These are phyloP conservation scores for Candida methanosorbosa DNA, from an alignment of 805 yeast genomes.

Conservation along the genomic window DNA sequence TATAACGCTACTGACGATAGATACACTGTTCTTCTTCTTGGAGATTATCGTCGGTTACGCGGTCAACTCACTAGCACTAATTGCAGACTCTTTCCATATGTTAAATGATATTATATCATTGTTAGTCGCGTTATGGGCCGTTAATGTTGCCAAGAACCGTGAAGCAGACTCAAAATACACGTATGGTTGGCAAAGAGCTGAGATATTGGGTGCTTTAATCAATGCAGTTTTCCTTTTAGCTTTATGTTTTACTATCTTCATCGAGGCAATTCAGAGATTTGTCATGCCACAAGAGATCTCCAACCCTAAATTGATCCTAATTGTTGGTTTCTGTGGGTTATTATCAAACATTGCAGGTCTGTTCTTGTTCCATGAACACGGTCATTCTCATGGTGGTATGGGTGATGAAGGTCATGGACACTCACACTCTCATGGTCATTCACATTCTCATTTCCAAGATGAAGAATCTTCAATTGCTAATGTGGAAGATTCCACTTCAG, in stretches of 20 bases:
- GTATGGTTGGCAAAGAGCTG: conserved; percentile 98
- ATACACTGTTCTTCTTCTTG: conserved; percentile 73
- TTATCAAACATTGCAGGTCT: conserved; percentile 77
- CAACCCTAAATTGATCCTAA: conserved; percentile 74
- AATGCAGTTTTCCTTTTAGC: conserved; percentile 92
- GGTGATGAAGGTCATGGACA: conserved; percentile 22
- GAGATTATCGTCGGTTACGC: conserved; percentile 84
- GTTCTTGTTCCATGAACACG: conserved; percentile 82
- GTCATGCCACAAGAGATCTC: conserved; percentile 70
- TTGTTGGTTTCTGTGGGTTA: conserved; percentile 80
- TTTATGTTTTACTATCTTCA: conserved; percentile 80
- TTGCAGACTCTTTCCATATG: conserved; percentile 98
- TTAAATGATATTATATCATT: conserved; percentile 87
- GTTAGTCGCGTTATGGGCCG: conserved; percentile 94
- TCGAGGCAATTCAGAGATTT: conserved; percentile 89
- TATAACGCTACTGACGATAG: conserved; percentile 60
- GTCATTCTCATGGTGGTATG: conserved; percentile 41
- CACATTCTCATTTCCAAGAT: conserved; percentile 7
- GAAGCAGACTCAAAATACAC: conserved; percentile 86
- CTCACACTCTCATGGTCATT: conserved; percentile 17
- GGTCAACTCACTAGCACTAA: conserved; percentile 87
- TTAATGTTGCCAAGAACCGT: conserved; percentile 72
- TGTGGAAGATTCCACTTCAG: background rate
- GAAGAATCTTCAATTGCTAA: background rate
- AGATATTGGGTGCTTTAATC: conserved; percentile 87